Base-by-base conservation (phyloP, 352 stramenopile genomes). In the Globisporangium paddicum region DNA sequence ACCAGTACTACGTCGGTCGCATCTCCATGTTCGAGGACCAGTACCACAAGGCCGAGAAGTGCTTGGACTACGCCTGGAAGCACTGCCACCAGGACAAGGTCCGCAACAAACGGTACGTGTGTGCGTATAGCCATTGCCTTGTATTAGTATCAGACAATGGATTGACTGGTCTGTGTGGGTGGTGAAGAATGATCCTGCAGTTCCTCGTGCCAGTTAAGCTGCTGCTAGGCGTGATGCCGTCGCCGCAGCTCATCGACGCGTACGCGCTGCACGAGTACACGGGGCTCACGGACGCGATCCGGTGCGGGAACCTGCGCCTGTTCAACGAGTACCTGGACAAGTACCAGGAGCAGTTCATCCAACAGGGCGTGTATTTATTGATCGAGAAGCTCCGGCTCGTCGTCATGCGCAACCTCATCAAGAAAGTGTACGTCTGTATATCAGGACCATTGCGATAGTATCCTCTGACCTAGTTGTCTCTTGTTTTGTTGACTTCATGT, bases 1-100 rank as follows among this genome's bases (percentile, higher is more conserved):
- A 98, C 69, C 79, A 95, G 65, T 98, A 98, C 67, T 98, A 98
- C 63, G 82, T 97, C 55, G 96, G 96, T 16, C 88, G 96, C 55
- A 90, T 98, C 40, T 96, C 89, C 58, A 98, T 98, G 91, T 98
- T 98, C 71, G 93, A 98, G 77, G 96, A 98, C 80, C 85, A 98
- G 66, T 98, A 98, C 72, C 84, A 93, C 51, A 87, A 96, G 69
- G 96, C 96, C 25, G 93, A 98, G 66, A 84, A 79, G 51, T 97
- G 95, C 67, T 83, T 98, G 44, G 90, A 96, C 56, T 98, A 96
- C 67, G 94, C 94, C 19, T 96, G 96, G 77, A 81, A 82, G 53
- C 87, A 98, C 74, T 98, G 94, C 67, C 89, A 98, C 57, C 72
- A 78, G 58, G 68, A 68, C 34, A 83, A 94, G 38, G 55, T 67